These are phyloP conservation scores for Gastrodia elata DNA, from an alignment of 106 monocot species.

Conservation along the genomic window DNA sequence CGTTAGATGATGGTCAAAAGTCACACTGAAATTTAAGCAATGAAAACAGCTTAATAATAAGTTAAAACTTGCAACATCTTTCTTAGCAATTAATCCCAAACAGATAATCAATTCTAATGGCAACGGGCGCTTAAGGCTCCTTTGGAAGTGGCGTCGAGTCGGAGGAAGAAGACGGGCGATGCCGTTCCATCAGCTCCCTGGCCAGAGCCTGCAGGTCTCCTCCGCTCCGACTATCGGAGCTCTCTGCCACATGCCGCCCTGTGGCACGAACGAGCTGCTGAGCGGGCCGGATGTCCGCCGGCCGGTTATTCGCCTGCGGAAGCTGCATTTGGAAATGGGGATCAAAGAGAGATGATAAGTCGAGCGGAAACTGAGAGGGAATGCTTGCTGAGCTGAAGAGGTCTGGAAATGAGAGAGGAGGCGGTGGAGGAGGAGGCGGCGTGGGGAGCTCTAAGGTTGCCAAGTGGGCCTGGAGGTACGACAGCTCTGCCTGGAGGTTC, in stretches of 20 bases:
- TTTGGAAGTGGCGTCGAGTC: neutral
- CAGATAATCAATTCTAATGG: neutral
- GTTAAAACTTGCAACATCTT: neutral
- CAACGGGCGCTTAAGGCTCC: slow-evolving; percentile 1
- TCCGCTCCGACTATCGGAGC: slow-evolving; percentile 7
- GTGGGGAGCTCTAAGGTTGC: slow-evolving; percentile 72
- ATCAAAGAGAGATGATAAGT: slow-evolving; percentile 74
- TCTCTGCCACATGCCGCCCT: neutral
- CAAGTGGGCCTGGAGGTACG: slow-evolving; percentile 76
- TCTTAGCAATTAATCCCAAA: neutral
- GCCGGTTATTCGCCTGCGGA: slow-evolving; percentile 16
- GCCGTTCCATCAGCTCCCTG: slow-evolving; percentile 35
- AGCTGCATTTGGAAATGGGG: slow-evolving; percentile 28
- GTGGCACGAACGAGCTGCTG: slow-evolving; percentile 6
- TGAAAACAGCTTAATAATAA: neutral
- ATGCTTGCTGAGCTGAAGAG: slow-evolving; percentile 35
- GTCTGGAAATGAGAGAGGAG: slow-evolving; percentile 44
- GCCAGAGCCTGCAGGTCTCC: slow-evolving; percentile 51
- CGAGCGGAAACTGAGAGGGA: slow-evolving; percentile 22
- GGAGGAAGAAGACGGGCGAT: slow-evolving; percentile 8
- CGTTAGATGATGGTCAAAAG: neutral
- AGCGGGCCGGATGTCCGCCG: slow-evolving; percentile 17
- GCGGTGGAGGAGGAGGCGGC: slow-evolving; percentile 52
- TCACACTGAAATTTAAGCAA: neutral
- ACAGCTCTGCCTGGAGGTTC: slow-evolving; percentile 73